Evolutionary conservation across 495 filamentous ascomycete species (phyloP), one percentile per base, ranked within the genome.

Genomic region (Paragyromitra xinjiangensis): DNA sequence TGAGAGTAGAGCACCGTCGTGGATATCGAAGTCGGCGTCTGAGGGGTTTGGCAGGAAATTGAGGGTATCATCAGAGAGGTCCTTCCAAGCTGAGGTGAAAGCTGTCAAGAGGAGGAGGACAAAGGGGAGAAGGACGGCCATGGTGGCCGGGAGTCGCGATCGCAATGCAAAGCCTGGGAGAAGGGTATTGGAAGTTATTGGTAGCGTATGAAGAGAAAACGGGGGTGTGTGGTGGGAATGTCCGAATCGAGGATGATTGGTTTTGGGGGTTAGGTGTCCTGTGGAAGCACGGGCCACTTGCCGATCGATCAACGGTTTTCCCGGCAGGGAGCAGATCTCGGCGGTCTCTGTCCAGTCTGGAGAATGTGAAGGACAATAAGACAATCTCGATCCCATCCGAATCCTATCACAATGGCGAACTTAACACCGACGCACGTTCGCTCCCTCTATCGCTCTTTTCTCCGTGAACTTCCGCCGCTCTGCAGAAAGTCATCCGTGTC

Each of bases 381-480:
- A 51, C 6, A 9, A 24, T 44, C 45, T 44, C 44, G 9, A 66
- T 42, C 39, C 39, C 34, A 22, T 9, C 37, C 8, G n/a, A 45
- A 66, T 42, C 39, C 39, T 16, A 22, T 9, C 37, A 7, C 37
- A 45, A 72, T 72, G 69, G 69, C 70, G 16, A n/a, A 64, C 51
- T 44, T 50, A 9, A 83, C 81, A 45, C 73, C 84, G 45, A 75
- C 84, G 29, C 88, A 88, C 81, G 83, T 91, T 61, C 92, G 92
- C 82, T 89, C 92, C 51, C 86, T 96, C 82, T 98, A 98, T 87
- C 92, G 95, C 80, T 88, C 90, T 24, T 86, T 98, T 83, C 92
- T 98, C 70, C 93, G 94, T 84, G 94, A 98, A 85, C 90, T 98
- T 26, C 95, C 95, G 14, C 89, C 90, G 61, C 90, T 85, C 86